Evolutionary conservation across 805 yeast species (phyloP).

Genomic region (Pichia deserticola): DNA sequence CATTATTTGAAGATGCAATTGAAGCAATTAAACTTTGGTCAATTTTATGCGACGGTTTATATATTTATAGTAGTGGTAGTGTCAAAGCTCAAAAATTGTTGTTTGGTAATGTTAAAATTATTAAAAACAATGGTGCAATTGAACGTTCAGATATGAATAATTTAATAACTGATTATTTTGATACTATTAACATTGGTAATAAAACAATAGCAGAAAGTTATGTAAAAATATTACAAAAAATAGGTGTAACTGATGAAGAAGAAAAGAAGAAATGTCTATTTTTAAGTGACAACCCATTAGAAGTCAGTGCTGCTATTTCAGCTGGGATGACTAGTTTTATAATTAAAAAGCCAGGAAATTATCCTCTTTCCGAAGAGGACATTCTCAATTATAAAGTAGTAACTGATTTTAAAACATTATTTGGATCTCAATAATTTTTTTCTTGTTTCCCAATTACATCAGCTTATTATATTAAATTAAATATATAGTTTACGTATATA

Average conservation of each 20-base stretch:
- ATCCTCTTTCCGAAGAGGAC: slow-evolving; percentile 35
- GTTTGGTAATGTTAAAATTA: slow-evolving; percentile 51
- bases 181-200: slow-evolving; percentile 75
- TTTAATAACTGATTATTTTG: slow-evolving; percentile 62
- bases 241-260: slow-evolving; percentile 16
- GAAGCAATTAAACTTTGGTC: slow-evolving; percentile 41
- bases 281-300: slow-evolving; percentile 73
- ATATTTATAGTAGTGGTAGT: slow-evolving; percentile 85
- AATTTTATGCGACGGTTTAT: slow-evolving; percentile 31
- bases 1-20: slow-evolving; percentile 69
- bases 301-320: slow-evolving; percentile 64
- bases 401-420: slow-evolving; percentile 18
- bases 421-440: not conserved
- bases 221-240: slow-evolving; percentile 37
- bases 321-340: slow-evolving; percentile 55
- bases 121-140: slow-evolving; percentile 19
- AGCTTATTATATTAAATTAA: too few species aligned
- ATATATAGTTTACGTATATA: too few species aligned
- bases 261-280: slow-evolving; percentile 41
- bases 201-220: slow-evolving; percentile 58
- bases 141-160: slow-evolving; percentile 43
- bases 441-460: too few species aligned
- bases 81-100: slow-evolving; percentile 78
- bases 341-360: slow-evolving; percentile 74
- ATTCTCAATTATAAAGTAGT: slow-evolving; percentile 21